Base-by-base conservation (phyloP, 306 rosid species). In the Begonia peltatifolia region DNA sequence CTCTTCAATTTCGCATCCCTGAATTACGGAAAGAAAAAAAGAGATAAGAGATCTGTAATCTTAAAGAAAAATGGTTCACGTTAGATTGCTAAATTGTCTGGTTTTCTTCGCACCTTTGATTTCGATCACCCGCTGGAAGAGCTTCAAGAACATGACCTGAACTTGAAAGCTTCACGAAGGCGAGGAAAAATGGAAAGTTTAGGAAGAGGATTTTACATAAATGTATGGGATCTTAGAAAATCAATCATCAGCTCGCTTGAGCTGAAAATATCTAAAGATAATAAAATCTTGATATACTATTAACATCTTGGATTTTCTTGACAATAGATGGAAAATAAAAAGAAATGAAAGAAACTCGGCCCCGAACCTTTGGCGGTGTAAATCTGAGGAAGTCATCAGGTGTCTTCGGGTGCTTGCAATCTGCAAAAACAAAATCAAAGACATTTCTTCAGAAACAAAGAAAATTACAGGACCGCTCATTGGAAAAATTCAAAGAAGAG, bases 401-500 rank as follows among this genome's bases (percentile, higher is more conserved):
- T 6, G 82, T 78, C 73, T 73, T 90, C 5, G 99, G 94, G 60
- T 92, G 99, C 54, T 79, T 92, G 60, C 99, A 92, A 54, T 77
- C 99, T 92, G 68, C 35, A 72, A 57, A 43, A 69, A 51, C 60
- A 54, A 65, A 53, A 48, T 50, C 42, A 59, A 38, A 6, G 22
- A 46, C 23, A 76, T 35, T 14, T 8, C 22, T 15, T 49, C 8
- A 43, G 46, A 52, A 20, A 6, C 13, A 36, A 48, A 47, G 64
- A 63, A 63, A 50, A 54, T 25, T 50, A 15, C 2, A 12, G 23
- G 42, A 30, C 38, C 38, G 38, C 6, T 30, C 38, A 20, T 4
- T 23, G 17, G 54, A 58, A 46, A 69, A 44, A 10, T 17, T 17
- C 51, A 42, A 6, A 6, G 30, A 14, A 54, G 17, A 7, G 5